Evolutionary conservation across 2,329 filamentous ascomycete genomes (phyloP).

Genomic region (Fusarium begoniae): DNA sequence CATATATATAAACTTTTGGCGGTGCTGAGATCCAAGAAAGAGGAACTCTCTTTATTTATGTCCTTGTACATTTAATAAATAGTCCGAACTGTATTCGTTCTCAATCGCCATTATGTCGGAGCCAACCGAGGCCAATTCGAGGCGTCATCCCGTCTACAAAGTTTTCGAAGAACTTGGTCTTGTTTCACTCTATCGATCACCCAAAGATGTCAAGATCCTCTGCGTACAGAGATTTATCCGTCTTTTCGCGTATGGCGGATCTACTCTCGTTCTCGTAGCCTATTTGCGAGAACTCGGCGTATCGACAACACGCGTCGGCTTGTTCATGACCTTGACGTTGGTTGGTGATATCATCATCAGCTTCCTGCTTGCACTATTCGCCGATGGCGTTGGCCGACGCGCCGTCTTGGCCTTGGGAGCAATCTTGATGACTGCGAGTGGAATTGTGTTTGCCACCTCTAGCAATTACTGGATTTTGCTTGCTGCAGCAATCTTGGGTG

Average conservation of each 20-base stretch:
- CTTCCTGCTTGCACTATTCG: conserved; percentile 65
- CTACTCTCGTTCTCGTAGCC: conserved; percentile 65
- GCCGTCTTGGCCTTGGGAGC: conserved; percentile 64
- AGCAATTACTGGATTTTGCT: conserved; percentile 68
- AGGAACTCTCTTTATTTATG: too few species aligned
- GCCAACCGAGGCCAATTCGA: not conserved
- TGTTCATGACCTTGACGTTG: conserved; percentile 74
- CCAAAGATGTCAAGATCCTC: conserved; percentile 57
- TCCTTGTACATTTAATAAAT: accelerated
- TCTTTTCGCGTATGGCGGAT: conserved; percentile 69
- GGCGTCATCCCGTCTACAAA: not conserved
- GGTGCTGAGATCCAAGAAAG: not conserved
- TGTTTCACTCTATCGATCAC: conserved; percentile 35
- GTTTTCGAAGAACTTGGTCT: conserved; percentile 41
- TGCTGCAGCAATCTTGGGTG: conserved; percentile 65
- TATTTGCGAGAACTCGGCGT: conserved; percentile 62
- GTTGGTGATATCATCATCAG: conserved; percentile 68
- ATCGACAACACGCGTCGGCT: conserved; percentile 62
- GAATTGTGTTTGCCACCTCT: conserved; percentile 62
- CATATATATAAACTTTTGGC: not conserved
- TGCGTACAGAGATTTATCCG: conserved; percentile 68
- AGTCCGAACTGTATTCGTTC: too few species aligned
- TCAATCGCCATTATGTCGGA: not conserved
- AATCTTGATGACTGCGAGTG: conserved; percentile 63
- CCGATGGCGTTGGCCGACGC: conserved; percentile 65